These are phyloP conservation scores for Capronia coronata DNA, from an alignment of 2,329 filamentous ascomycete genomes.

Conservation along the genomic window DNA sequence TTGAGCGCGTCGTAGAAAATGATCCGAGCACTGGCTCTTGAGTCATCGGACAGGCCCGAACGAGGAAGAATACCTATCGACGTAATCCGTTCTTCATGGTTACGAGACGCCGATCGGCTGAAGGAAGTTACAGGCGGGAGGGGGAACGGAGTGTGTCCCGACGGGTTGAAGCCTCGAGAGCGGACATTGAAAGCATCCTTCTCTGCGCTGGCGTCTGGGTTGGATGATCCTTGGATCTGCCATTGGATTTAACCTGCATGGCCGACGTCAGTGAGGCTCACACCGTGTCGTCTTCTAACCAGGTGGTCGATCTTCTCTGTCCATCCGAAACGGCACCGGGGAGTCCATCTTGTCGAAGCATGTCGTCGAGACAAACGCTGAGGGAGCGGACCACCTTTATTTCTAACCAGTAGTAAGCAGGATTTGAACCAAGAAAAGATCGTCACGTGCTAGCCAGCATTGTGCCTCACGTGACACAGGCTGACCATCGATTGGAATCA, in stretches of 20 bases:
- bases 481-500: too few species aligned
- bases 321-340: too few species aligned
- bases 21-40: constrained; percentile 12
- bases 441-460: too few species aligned
- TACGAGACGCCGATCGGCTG: too few species aligned
- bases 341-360: too few species aligned
- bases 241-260: too few species aligned
- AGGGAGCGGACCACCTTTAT: neutral
- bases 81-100: neutral
- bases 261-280: constrained; percentile 2
- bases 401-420: neutral
- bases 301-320: constrained; percentile 14
- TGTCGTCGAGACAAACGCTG: neutral
- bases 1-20: constrained; percentile 3
- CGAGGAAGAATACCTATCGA: neutral
- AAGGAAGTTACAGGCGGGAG: too few species aligned
- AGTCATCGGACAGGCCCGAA: constrained; percentile 9
- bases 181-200: neutral
- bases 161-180: too few species aligned
- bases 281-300: constrained; percentile 7
- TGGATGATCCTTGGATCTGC: neutral
- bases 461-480: too few species aligned
- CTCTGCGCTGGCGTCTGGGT: neutral
- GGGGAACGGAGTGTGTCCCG: constrained; percentile 4
- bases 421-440: too few species aligned